phyloP scores from a whole-genome alignment of 2,329 filamentous ascomycete species.

The Parastagonospora avenae region DNA sequence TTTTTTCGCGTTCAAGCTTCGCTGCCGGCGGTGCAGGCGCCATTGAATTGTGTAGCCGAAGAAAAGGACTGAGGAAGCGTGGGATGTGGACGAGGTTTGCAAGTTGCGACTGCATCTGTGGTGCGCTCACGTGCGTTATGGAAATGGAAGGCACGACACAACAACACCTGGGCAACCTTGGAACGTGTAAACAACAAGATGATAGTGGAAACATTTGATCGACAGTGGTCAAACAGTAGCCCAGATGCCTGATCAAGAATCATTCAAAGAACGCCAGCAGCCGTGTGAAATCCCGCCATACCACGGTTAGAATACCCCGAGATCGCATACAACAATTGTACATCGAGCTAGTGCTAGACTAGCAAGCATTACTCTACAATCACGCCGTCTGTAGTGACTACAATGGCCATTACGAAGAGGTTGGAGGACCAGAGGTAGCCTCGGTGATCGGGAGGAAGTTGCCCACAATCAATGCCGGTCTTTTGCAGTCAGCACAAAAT shows the following conservation, averaged over 20 bases:
- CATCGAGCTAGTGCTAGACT: too few species aligned
- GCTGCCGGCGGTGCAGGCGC: slow-evolving; percentile 23
- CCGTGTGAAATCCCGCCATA: too few species aligned
- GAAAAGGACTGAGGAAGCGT: not conserved
- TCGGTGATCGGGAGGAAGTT: slow-evolving; percentile 89
- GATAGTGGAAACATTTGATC: not conserved
- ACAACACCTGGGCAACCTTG: too few species aligned
- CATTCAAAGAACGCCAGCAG: not conserved
- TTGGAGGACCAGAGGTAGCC: slow-evolving; percentile 27
- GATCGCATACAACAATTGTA: too few species aligned
- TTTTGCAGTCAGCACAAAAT: slow-evolving; percentile 37
- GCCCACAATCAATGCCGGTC: slow-evolving; percentile 91
- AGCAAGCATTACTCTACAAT: not conserved
- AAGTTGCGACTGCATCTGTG: too few species aligned
- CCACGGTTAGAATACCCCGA: too few species aligned
- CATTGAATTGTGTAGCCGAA: slow-evolving; percentile 22
- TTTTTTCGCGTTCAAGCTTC: slow-evolving; percentile 43
- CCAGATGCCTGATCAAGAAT: not conserved
- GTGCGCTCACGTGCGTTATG: not conserved
- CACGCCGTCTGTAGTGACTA: not conserved
- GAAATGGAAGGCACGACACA: slow-evolving; percentile 3
- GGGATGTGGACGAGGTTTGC: not conserved
- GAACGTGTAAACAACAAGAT: not conserved
- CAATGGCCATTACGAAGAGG: slow-evolving; percentile 10
- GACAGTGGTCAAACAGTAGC: too few species aligned